These are phyloP conservation scores for Avena insularis DNA, from an alignment of 176 grass and related monocot genomes.

Conservation along the genomic window DNA sequence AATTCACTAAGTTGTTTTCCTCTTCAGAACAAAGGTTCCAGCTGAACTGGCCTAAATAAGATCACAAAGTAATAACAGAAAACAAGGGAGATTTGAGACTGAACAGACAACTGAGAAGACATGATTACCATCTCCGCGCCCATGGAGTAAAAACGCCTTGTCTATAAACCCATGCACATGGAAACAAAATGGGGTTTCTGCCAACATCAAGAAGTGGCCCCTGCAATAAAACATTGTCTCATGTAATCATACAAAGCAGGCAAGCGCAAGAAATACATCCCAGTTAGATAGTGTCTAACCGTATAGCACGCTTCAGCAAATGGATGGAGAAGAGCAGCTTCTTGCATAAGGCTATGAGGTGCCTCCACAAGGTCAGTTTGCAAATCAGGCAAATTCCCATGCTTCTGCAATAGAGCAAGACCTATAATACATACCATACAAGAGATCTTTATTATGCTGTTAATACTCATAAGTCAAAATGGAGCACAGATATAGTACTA, in stretches of 20 bases:
- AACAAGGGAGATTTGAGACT: constrained; percentile 2
- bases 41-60: constrained; percentile 20
- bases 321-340: constrained; percentile 77
- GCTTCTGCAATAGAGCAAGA: constrained; percentile 89
- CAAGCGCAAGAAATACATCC: constrained; percentile 24
- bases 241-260: constrained; percentile 34
- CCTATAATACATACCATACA: constrained; percentile 55
- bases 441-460: constrained; percentile 31
- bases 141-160: constrained; percentile 95
- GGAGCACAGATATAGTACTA: constrained; percentile 25
- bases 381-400: constrained; percentile 55
- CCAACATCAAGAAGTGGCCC: constrained; percentile 96
- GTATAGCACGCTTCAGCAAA: constrained; percentile 97
- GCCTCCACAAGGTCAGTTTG: constrained; percentile 67
- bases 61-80: constrained; percentile 23
- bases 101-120: constrained; percentile 2
- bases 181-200: constrained; percentile 97
- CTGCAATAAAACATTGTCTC: constrained; percentile 58
- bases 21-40: constrained; percentile 26
- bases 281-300: constrained; percentile 49
- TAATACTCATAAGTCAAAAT: background rate
- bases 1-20: constrained; percentile 5
- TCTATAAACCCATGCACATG: constrained; percentile 95
- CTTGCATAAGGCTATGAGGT: constrained; percentile 71
- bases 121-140: constrained; percentile 70